Evolutionary conservation across 306 rosid species (phyloP).

Genomic region (Gleditsia sinensis): DNA sequence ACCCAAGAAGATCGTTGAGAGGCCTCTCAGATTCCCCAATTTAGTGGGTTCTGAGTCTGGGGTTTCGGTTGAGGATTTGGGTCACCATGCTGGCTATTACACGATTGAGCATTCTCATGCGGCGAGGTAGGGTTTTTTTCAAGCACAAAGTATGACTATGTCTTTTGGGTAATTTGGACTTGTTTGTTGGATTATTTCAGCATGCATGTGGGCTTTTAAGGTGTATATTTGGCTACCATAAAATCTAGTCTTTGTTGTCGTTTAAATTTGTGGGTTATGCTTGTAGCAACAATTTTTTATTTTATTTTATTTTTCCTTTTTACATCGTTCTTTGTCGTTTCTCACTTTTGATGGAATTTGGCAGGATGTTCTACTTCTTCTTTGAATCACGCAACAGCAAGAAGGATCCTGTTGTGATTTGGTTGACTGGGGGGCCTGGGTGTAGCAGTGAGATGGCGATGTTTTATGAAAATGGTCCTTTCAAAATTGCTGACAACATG

Average conservation of each 20-base stretch:
- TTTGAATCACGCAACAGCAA: constrained; percentile 80
- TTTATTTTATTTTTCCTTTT: not conserved
- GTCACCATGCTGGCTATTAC: constrained; percentile 93
- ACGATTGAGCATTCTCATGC: constrained; percentile 78
- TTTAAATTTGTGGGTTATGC: constrained; percentile 5
- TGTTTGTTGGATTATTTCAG: not conserved
- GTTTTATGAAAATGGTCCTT: constrained; percentile 96
- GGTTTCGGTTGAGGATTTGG: constrained; percentile 64
- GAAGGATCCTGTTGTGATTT: constrained; percentile 89
- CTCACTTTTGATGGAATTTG: constrained; percentile 7
- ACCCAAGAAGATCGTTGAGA: constrained; percentile 66
- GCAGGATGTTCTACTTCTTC: constrained; percentile 95
- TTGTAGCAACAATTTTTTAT: not conserved
- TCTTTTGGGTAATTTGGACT: not conserved
- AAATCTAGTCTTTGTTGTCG: not conserved
- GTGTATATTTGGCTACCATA: not conserved
- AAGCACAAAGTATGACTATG: not conserved
- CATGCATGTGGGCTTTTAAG: not conserved
- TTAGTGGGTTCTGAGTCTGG: constrained; percentile 52
- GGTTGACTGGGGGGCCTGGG: constrained; percentile 99
- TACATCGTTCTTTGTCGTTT: constrained; percentile 26
- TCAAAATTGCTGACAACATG: constrained; percentile 76
- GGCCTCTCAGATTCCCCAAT: constrained; percentile 62
- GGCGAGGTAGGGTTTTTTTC: constrained; percentile 51
- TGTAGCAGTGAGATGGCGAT: constrained; percentile 98